These are phyloP conservation scores for Trichoderma simmonsii DNA, from an alignment of 2,329 filamentous ascomycete genomes.

Conservation along the genomic window DNA sequence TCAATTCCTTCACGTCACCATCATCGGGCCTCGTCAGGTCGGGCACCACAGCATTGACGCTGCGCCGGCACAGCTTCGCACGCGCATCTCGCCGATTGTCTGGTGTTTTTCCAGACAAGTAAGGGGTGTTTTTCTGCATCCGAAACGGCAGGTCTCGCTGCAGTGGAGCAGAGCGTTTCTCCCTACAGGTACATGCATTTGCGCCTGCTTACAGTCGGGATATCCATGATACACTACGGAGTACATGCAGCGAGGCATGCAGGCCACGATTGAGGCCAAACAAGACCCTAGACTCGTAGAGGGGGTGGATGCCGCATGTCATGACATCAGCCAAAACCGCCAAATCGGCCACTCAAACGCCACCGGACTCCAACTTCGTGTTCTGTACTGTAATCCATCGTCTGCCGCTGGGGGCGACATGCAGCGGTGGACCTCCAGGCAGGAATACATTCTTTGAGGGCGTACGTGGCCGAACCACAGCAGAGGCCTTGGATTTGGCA, in stretches of 20 bases:
- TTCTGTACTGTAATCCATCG: neutral
- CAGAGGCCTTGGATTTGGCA: neutral
- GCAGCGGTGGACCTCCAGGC: constrained; percentile 10
- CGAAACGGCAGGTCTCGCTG: constrained; percentile 4
- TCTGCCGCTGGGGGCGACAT: neutral
- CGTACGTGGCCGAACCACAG: constrained; percentile 11
- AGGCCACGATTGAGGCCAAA: constrained; percentile 6
- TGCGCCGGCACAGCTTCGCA: neutral
- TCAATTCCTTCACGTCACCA: neutral
- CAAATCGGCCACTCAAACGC: neutral
- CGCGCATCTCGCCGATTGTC: neutral
- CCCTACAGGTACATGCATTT: neutral
- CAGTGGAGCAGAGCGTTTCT: neutral
- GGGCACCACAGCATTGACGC: constrained; percentile 12
- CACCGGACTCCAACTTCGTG: neutral
- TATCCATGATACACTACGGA: neutral
- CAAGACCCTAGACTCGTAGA: neutral
- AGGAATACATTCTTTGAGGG: constrained; percentile 4
- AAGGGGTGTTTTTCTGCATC: neutral
- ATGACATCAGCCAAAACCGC: constrained; percentile 7
- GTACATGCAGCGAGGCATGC: constrained; percentile 1
- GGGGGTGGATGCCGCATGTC: neutral
- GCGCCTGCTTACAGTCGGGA: neutral
- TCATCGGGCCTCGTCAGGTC: neutral
- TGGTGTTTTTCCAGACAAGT: constrained; percentile 4